These are phyloP conservation scores for Boletus eberwhitei DNA, from an alignment of 768 basidiomycete genomes.

Conservation along the genomic window DNA sequence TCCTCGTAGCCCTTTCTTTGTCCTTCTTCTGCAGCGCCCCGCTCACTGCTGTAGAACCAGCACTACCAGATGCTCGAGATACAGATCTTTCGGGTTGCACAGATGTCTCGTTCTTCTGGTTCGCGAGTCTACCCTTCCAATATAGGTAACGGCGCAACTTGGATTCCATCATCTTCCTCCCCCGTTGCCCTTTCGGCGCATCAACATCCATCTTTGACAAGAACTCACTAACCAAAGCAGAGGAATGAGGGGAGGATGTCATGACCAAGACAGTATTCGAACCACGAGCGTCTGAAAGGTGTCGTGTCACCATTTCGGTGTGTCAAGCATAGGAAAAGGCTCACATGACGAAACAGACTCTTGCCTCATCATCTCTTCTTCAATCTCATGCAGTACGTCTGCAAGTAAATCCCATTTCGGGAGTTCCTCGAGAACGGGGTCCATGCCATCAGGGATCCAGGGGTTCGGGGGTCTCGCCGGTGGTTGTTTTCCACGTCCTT, in stretches of 20 bases:
- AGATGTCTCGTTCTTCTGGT: constrained; percentile 18
- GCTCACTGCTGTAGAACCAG: constrained; percentile 40
- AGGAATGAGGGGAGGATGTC: constrained; percentile 77
- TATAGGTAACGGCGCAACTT: constrained; percentile 71
- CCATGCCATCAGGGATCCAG: constrained; percentile 76
- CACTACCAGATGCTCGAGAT: constrained; percentile 17
- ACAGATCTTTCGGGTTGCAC: not conserved
- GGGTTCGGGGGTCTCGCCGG: constrained; percentile 14
- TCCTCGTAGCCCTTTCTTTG: constrained; percentile 53
- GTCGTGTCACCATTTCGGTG: not conserved
- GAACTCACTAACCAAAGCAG: constrained; percentile 74
- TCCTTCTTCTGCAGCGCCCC: constrained; percentile 81
- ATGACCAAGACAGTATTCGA: constrained; percentile 83
- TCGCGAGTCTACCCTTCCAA: constrained; percentile 63
- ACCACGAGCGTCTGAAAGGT: constrained; percentile 40
- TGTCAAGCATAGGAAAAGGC: not conserved
- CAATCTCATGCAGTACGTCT: constrained; percentile 87
- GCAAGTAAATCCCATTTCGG: constrained; percentile 90
- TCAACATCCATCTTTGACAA: constrained; percentile 58
- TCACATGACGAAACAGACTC: constrained; percentile 37
- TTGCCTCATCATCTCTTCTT: constrained; percentile 73
- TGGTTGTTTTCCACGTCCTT: constrained; percentile 10
- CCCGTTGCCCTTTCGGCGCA: constrained; percentile 58
- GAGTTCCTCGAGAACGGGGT: constrained; percentile 87
- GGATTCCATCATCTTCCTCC: constrained; percentile 73